A percentile compares a stretch with the other conserved stretches of the same genome.
Evolutionary conservation across 2,329 filamentous ascomycete species (phyloP).

Genomic region (Teratosphaeria gauchensis): DNA sequence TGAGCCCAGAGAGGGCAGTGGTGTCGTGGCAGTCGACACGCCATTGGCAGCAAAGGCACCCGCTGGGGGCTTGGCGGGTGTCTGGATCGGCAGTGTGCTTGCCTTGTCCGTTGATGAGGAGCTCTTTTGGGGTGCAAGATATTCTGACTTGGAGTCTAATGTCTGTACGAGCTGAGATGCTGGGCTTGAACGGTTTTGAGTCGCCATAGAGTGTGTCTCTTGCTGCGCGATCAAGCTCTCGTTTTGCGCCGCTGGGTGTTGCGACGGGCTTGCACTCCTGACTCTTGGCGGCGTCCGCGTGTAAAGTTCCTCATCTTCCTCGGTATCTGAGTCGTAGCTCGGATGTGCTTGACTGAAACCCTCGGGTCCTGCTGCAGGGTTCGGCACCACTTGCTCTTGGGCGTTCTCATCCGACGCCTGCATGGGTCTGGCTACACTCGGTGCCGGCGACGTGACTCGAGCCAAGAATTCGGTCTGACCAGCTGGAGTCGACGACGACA

Average conservation of each 20-base stretch:
- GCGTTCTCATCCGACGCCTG: neutral
- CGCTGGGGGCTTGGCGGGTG: constrained; percentile 3
- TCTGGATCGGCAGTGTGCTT: neutral
- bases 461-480: neutral
- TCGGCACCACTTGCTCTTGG: neutral
- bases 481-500: constrained; percentile 26
- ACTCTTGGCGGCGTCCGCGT: neutral
- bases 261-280: neutral
- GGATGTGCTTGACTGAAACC: neutral
- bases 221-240: neutral
- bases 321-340: neutral
- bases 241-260: neutral
- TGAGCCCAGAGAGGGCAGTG: neutral
- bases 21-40: constrained; percentile 1
- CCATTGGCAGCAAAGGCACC: constrained; percentile 9
- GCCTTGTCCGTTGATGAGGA: neutral
- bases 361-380: neutral
- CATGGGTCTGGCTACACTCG: neutral
- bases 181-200: neutral
- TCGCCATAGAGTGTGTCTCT: neutral
- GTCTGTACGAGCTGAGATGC: neutral
- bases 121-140: neutral
- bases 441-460: neutral
- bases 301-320: neutral
- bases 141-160: neutral